Conservation (phyloP, 805 yeast species). For the Kodamaea neixiangensis region DNA sequence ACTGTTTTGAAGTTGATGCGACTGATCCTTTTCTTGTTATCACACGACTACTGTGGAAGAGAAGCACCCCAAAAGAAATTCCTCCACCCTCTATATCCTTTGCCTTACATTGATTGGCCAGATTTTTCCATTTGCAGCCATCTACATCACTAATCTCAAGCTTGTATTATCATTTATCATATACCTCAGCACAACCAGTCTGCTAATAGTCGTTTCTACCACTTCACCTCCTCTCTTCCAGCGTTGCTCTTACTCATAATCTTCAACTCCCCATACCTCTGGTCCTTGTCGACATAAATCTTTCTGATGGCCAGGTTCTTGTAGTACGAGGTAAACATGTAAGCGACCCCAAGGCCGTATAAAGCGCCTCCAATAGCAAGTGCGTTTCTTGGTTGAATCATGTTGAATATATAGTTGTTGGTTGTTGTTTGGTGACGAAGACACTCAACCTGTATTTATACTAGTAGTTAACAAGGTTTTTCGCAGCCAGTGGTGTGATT, state of each 20-base stretch:
- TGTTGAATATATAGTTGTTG: background rate
- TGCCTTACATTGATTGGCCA: too few relatives aligned
- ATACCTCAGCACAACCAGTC: background rate
- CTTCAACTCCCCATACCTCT: slow-evolving; percentile 27
- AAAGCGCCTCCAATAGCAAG: slow-evolving; percentile 32
- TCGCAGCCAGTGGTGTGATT: slow-evolving; percentile 13
- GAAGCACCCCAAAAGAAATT: too few relatives aligned
- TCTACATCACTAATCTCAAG: too few relatives aligned
- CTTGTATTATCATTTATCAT: background rate
- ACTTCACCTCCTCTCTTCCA: background rate
- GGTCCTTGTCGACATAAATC: slow-evolving; percentile 32
- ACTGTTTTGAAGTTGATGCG: too few relatives aligned
- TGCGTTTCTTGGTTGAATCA: slow-evolving; percentile 17
- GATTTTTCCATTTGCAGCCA: too few relatives aligned
- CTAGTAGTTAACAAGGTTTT: background rate
- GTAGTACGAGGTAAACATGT: slow-evolving; percentile 36
- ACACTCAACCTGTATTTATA: background rate
- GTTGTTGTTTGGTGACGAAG: background rate
- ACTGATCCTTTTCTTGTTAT: too few relatives aligned
- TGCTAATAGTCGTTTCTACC: background rate
- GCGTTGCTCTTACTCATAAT: slow-evolving; percentile 11
- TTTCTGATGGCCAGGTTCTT: slow-evolving; percentile 28
- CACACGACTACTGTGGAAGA: too few relatives aligned
- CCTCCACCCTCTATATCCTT: too few relatives aligned
- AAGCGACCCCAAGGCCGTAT: slow-evolving; percentile 34